A percentile compares a stretch with the other conserved stretches of the same genome.
phyloP scores from a whole-genome alignment of 2,329 filamentous ascomycete genomes.

The Chrysoporthe austroafricana region DNA sequence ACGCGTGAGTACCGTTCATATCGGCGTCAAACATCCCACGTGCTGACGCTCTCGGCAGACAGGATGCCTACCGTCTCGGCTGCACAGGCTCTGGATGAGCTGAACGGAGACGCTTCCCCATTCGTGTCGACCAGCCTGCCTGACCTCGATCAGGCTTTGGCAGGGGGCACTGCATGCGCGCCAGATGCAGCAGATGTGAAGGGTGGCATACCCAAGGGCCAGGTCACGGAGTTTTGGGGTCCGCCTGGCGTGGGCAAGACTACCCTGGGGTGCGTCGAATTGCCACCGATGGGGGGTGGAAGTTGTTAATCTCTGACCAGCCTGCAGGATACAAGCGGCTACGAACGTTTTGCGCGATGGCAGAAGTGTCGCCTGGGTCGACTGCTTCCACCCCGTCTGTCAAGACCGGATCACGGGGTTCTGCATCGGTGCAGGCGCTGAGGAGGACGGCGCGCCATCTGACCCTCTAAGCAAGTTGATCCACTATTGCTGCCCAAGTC shows the following conservation, averaged over 20 bases:
- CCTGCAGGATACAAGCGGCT: constrained; percentile 68
- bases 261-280: constrained; percentile 68
- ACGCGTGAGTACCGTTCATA: constrained; percentile 50
- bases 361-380: constrained; percentile 76
- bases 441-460: constrained; percentile 20
- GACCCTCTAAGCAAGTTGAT: constrained; percentile 43
- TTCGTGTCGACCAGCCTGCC: constrained; percentile 60
- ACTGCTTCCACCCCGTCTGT: constrained; percentile 53
- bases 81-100: constrained; percentile 68
- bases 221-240: constrained; percentile 86
- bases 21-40: neutral
- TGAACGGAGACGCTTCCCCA: constrained; percentile 54
- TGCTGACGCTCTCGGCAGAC: constrained; percentile 51
- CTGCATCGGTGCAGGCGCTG: constrained; percentile 23
- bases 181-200: constrained; percentile 24
- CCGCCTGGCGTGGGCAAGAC: constrained; percentile 88
- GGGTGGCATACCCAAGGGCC: constrained; percentile 72
- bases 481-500: constrained; percentile 58
- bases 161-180: constrained; percentile 33
- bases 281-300: constrained; percentile 28
- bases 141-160: constrained; percentile 55
- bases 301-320: neutral
- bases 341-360: constrained; percentile 64
- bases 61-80: constrained; percentile 78
- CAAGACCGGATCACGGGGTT: constrained; percentile 42